Evolutionary conservation across 345 rosid genomes (phyloP), one percentile per base, ranked within the genome.

Genomic region (Eucalyptus tenuipes): DNA sequence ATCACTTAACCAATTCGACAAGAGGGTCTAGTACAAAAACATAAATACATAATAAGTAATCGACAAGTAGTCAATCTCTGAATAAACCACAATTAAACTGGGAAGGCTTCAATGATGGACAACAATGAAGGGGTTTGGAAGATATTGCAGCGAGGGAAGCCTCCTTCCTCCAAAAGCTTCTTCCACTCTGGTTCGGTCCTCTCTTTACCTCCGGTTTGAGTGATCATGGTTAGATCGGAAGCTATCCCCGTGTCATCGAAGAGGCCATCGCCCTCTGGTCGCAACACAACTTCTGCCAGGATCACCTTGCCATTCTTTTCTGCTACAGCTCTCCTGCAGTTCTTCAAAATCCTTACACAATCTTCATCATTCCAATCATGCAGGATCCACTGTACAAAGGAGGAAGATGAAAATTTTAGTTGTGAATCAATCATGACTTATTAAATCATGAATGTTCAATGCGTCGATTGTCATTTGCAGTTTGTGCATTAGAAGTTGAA

Each of bases 141-240:
- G 79, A 93, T 88, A 20, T 75, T 89, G 90, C 68, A 92, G 10
- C 88, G 90, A 71, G 82, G 93, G 59, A 90, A 91, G 20, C 93
- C 92, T 33, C 90, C 93, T 55, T 89, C 90, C 88, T 49, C 87
- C 24, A 93, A 75, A 64, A 92, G 4, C 45, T 90, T 89, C 80
- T 89, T 91, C 93, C 93, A 91, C 86, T 93, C 90, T 7, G 9
- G 22, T 50, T 90, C 88, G 5, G 89, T 91, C 87, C 90, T 91
- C 85, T 90, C 90, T 81, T 86, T 89, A 33, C 93, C 92, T 6
- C 88, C 88, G 3, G 33, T 66, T 48, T 86, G 87, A 3, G 92
- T 93, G 9, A 93, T 37, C 93, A 89, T 91, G 11, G 53, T 10
- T 3, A 92, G 53, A 86, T 93, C 93, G 5, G 86, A 64, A 16